Base-by-base conservation (phyloP, 257 asterid species). In the Dorcoceras hygrometricum region DNA sequence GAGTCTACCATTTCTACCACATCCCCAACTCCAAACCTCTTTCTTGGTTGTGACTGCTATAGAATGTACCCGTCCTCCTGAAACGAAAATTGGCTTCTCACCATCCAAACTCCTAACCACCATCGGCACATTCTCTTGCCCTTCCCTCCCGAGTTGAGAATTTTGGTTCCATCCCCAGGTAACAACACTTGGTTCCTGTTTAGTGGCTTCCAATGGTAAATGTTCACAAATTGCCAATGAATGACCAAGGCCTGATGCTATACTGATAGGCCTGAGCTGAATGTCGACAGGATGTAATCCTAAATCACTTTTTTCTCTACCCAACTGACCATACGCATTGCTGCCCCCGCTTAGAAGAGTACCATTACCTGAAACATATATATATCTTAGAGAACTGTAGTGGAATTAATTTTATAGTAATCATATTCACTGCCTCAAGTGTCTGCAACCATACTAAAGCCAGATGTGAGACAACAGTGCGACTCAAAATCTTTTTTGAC, bases 101-200 rank as follows among this genome's bases (percentile, higher is more conserved):
- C 78, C 84, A 10, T 29, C 63, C 62, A 88, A 73, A 55, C 77
- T 79, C 26, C 78, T 88, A 2, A 90, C 89, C 65, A 72, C 74
- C 24, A 46, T 34, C 6, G 97, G 97, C 34, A 74, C 63, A 71
- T 75, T 51, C 58, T 69, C 84, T 0, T 78, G 77, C 24, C 99
- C 95, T 57, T 80, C 82, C 75, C 97, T 85, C 43, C 99, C 97
- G 4, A 94, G 96, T 76, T 90, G 97, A 71, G 68, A 73, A 71
- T 65, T 83, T 75, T 69, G 82, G 78, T 90, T 94, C 99, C 96
- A 90, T 71, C 99, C 99, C 99, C 99, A 90, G 39, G 99, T 82
- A 67, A 84, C 71, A 8, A 90, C 78, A 57, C 69, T 72, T 1
- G 56, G 69, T 62, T 53, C 76, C n/a, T 71, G 71, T 75, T 60